Percentiles rank a stretch among this genome's conserved stretches.
Conservation (phyloP, 1,284 basidiomycete genomes). For the Mycosarcoma mackinlayi region DNA sequence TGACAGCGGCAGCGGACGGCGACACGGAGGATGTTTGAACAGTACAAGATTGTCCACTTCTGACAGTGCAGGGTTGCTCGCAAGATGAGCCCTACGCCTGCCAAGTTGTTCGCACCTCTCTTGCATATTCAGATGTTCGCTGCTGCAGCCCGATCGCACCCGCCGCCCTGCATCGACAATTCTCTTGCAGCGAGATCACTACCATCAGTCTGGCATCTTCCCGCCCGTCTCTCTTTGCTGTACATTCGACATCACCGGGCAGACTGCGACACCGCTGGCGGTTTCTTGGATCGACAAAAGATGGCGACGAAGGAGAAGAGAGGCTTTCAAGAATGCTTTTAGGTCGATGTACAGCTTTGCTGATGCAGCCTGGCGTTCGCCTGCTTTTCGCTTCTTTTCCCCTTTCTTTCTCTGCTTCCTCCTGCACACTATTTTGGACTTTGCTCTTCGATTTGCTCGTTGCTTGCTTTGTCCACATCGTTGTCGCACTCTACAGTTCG, state of each 20-base stretch:
- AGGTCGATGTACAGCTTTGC: constrained; percentile 60
- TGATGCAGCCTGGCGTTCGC: constrained; percentile 57
- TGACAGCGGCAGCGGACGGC: background rate
- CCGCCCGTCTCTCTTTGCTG: background rate
- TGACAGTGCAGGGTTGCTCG: no score
- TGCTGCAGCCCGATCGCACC: no score
- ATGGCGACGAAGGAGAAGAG: constrained; percentile 31
- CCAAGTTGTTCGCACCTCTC: background rate
- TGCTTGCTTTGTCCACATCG: constrained; percentile 9
- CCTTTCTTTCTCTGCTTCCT: constrained; percentile 9
- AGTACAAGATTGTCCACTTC: no score
- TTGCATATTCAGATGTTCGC: background rate
- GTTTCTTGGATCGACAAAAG: constrained; percentile 17
- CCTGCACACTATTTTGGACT: constrained; percentile 9
- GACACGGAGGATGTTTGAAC: background rate
- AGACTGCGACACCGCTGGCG: background rate
- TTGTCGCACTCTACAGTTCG: constrained; percentile 54
- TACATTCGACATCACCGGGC: no score
- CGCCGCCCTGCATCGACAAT: background rate
- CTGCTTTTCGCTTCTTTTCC: constrained; percentile 49
- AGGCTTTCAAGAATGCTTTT: constrained; percentile 42
- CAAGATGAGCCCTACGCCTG: background rate
- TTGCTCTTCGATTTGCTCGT: constrained; percentile 14
- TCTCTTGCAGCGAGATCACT: background rate
- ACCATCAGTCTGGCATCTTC: background rate